Evolutionary conservation across 176 grass and related monocot species (phyloP), one percentile per base, ranked within the genome.

Genomic region (Oryza nivara): DNA sequence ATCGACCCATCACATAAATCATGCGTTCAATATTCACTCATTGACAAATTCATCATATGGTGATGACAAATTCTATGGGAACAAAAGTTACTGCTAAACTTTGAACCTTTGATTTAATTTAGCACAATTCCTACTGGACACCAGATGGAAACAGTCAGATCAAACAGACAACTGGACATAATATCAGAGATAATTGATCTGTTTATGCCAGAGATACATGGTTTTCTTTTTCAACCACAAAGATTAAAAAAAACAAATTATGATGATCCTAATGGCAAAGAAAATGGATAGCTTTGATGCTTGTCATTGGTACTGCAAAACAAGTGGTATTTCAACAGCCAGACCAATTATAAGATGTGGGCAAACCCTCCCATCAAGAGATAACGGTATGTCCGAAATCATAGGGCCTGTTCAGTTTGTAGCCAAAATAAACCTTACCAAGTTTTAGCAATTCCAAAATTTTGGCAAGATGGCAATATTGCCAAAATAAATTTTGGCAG

Each of bases 51-150:
- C 74, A 23, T 10, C 4, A 75, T 38, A 47, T 73, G 19, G 16
- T 78, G 67, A 82, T 36, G 9, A 73, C 9, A 82, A 84, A 65
- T 64, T 83, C 54, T 69, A 41, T 6, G 26, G 36, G 13, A 63
- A 23, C 51, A 56, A 17, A 56, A 17, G 30, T 61, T 60, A 44
- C 35, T n/a, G 13, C 52, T 30, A 68, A 70, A 74, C 0, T 40
- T 66, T 68, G 67, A 78, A 77, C 38, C 44, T 61, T 73, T 49
- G 56, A 10, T 83, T 79, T 68, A 32, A 14, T 87, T 79, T 10
- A 74, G 38, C 48, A 77, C 19, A 78, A 90, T 20, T 78, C 72
- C 44, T 14, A 72, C 13, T 28, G 34, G 13, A 25, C 20, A 71
- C 23, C 56, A 34, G 35, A 65, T 38, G 34, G 10, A 16, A 30